Evolutionary conservation across 495 filamentous ascomycete genomes (phyloP), one percentile per base, ranked within the genome.

Genomic region (Lasiosphaeria hispida): DNA sequence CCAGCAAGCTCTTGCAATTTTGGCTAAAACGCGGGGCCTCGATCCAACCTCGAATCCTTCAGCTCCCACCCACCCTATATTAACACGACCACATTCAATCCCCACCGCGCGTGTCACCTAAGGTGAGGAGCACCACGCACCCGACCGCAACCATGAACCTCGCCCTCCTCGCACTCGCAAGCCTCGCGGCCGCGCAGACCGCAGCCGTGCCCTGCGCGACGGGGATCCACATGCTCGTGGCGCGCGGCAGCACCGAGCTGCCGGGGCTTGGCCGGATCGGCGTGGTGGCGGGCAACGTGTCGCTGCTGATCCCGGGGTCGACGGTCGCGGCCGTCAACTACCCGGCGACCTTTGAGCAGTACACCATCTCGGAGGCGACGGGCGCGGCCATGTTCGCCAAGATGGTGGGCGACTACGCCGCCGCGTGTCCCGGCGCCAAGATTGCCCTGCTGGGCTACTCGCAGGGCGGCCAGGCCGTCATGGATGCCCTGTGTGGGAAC

Each of bases 331-430:
- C 63, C 23, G 61, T 69, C 14, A 57, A 57, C 33, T 69, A 69
- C 53, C 66, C 66, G 30, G 66, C 66, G n/a, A 64, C 66, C 19
- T 58, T 69, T 1, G 37, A 85, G 60, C 79, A 77, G 3, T 75
- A 70, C 60, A 80, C 80, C 17, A 78, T 74, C 0, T 51, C 58
- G 1, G 70, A 79, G 58, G 81, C 81, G 8, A 80, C 78, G 7
- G 54, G 67, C 6, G 80, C 81, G 19, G 79, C 34, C 0, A 49
- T 57, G 23, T 56, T 83, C 4, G 75, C 78, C n/a, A 76, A 65
- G 39, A 80, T 80, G 1, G 82, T 87, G 2, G 85, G 70, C 36
- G 67, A 69, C n/a, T 81, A 79, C 69, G 76, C 80, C 58, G 55
- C 63, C 8, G 58, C 71, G 53, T 87, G 84, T 58, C 84, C 84